phyloP scores from a whole-genome alignment of 768 basidiomycete genomes.

The Lactarius sp. region DNA sequence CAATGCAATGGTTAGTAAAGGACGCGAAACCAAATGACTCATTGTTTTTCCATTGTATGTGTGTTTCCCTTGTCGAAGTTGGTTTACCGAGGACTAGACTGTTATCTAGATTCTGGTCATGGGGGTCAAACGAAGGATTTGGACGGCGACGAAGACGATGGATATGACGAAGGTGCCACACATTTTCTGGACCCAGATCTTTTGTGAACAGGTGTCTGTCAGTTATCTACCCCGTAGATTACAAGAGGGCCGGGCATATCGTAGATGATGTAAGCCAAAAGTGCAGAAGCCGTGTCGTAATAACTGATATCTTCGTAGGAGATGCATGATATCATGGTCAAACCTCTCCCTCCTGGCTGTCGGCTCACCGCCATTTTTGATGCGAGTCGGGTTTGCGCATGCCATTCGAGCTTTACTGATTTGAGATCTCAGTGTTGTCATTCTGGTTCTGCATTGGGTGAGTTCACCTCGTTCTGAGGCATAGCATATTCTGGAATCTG shows the following conservation, averaged over 20 bases:
- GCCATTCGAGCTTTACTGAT: conserved; percentile 14
- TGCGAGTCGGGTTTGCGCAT: conserved; percentile 33
- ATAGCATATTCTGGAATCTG: not conserved
- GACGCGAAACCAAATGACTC: conserved; percentile 52
- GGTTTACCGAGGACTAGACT: not conserved
- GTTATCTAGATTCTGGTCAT: conserved; percentile 74
- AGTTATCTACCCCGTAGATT: conserved; percentile 91
- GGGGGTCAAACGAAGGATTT: conserved; percentile 85
- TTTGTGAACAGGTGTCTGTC: not conserved
- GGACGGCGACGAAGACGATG: conserved; percentile 76
- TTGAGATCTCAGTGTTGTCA: conserved; percentile 39
- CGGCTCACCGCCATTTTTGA: conserved; percentile 60
- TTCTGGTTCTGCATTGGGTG: conserved; percentile 44
- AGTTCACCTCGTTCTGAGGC: not conserved
- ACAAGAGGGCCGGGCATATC: conserved; percentile 69
- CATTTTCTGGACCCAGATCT: not conserved
- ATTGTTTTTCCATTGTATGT: conserved; percentile 48
- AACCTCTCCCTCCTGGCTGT: conserved; percentile 58
- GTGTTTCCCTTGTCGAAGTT: conserved; percentile 8
- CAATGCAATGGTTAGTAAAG: conserved; percentile 55
- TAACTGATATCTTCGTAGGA: conserved; percentile 30
- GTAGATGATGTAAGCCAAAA: conserved; percentile 57
- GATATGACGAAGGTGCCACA: conserved; percentile 64
- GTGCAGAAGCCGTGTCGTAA: not conserved
- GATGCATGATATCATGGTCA: conserved; percentile 44